phyloP scores from a whole-genome alignment of 768 basidiomycete genomes.

The Thelephora aurantiotincta region DNA sequence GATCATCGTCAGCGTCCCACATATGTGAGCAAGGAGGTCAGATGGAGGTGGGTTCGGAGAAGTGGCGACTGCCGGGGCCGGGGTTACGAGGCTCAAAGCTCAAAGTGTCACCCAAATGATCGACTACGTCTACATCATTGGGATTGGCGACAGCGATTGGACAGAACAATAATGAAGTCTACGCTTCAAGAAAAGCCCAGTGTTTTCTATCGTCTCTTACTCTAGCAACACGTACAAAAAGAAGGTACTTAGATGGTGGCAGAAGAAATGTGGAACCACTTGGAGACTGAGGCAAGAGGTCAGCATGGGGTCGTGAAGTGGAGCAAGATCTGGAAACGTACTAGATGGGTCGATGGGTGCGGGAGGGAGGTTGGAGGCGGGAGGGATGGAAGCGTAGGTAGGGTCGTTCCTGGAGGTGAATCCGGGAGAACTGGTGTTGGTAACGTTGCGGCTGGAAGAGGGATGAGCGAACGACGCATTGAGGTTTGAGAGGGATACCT shows the following conservation, averaged over 20 bases:
- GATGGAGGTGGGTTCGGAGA: too few relatives aligned
- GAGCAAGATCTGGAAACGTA: slow-evolving; percentile 22
- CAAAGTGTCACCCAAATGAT: too few relatives aligned
- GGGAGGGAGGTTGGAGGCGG: slow-evolving; percentile 70
- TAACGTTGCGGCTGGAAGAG: slow-evolving; percentile 58
- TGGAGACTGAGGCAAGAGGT: slow-evolving; percentile 41
- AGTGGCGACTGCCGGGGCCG: too few relatives aligned
- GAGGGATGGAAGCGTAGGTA: slow-evolving; percentile 50
- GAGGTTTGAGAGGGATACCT: slow-evolving; percentile 19
- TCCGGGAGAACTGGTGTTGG: slow-evolving; percentile 61
- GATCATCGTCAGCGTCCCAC: too few relatives aligned
- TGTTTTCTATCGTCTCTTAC: background rate
- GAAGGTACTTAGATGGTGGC: slow-evolving; percentile 44
- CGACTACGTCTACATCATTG: too few relatives aligned
- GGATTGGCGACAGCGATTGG: background rate
- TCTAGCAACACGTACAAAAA: background rate
- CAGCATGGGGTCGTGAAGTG: slow-evolving; percentile 4
- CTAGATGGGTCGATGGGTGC: slow-evolving; percentile 86
- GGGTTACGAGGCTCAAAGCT: too few relatives aligned
- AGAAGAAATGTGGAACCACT: slow-evolving; percentile 92
- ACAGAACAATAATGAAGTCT: too few relatives aligned
- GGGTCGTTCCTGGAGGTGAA: slow-evolving; percentile 48
- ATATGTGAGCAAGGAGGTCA: too few relatives aligned
- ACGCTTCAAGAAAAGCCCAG: background rate
- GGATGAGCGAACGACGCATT: background rate